Conservation (phyloP, 164 flowering plant genomes). For the Malania oleifera region DNA sequence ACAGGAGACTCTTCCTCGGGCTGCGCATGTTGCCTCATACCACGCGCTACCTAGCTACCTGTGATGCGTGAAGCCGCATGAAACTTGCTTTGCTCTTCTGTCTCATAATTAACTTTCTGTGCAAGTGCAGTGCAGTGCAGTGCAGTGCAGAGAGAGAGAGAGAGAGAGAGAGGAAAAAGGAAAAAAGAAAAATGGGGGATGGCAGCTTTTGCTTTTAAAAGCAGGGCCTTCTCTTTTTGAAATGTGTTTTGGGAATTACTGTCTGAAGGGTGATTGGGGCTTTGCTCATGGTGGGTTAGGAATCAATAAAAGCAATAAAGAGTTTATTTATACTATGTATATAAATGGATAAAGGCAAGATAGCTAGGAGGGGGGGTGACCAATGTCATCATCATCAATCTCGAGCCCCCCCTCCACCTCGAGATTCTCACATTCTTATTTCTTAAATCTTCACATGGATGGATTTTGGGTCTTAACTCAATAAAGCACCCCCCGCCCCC, state of each 20-base stretch:
- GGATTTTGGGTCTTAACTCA: constrained; percentile 43
- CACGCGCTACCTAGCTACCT: too few species aligned
- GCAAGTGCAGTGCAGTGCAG: too few species aligned
- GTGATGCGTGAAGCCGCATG: too few species aligned
- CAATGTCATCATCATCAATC: constrained; percentile 32
- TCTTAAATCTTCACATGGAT: constrained; percentile 15
- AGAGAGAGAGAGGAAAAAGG: constrained; percentile 4
- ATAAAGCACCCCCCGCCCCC: too few species aligned
- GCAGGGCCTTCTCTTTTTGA: constrained; percentile 21
- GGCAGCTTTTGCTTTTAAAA: constrained; percentile 64
- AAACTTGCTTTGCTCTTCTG: too few species aligned
- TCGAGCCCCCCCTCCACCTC: constrained; percentile 23
- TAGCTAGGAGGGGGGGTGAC: constrained; percentile 20
- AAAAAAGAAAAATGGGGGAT: constrained; percentile 8
- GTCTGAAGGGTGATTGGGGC: constrained; percentile 26
- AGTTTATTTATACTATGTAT: neutral
- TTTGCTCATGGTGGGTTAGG: constrained; percentile 30
- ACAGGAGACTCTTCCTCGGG: too few species aligned
- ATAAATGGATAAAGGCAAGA: neutral
- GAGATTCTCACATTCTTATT: constrained; percentile 57
- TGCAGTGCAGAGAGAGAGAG: too few species aligned
- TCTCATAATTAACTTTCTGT: too few species aligned
- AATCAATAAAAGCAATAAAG: constrained; percentile 39
- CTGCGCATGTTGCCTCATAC: too few species aligned
- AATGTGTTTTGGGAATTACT: constrained; percentile 33